These are phyloP conservation scores for Aspergillus aculeatinus DNA, from an alignment of 2,329 filamentous ascomycete genomes.

Conservation along the genomic window DNA sequence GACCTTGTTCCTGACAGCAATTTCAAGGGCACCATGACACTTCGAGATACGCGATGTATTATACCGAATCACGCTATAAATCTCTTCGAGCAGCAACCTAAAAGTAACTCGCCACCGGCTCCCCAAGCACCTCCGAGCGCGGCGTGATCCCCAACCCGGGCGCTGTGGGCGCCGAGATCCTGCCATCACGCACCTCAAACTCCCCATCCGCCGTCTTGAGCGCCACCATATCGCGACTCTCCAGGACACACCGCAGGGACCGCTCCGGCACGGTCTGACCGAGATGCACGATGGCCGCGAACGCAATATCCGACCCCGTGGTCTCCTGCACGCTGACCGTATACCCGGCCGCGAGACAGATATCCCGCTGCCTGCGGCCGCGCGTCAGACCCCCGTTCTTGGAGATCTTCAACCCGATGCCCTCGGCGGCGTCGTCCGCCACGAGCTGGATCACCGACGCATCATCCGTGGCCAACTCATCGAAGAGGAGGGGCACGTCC, in stretches of 20 bases:
- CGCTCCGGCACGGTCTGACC: slow-evolving; percentile 20
- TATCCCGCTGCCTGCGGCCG: slow-evolving; percentile 23
- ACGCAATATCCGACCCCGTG: slow-evolving; percentile 26
- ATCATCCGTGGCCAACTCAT: slow-evolving; percentile 23
- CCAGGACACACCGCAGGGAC: slow-evolving; percentile 13
- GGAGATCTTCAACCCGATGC: slow-evolving; percentile 27
- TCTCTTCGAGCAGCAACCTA: too few relatives aligned
- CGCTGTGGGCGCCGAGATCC: slow-evolving; percentile 6
- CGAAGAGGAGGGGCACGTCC: slow-evolving; percentile 24
- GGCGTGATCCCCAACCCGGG: slow-evolving; percentile 15
- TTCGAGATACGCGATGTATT: too few relatives aligned
- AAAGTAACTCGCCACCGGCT: slow-evolving; percentile 16
- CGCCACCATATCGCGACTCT: slow-evolving; percentile 21
- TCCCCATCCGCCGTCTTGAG: slow-evolving; percentile 23
- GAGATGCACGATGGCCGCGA: slow-evolving; percentile 27
- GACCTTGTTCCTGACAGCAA: too few relatives aligned
- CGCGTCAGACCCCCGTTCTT: slow-evolving; percentile 22
- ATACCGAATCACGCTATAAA: too few relatives aligned
- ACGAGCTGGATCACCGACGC: slow-evolving; percentile 20
- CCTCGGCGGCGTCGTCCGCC: slow-evolving; percentile 27
- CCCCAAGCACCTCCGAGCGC: slow-evolving; percentile 12
- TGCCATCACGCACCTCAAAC: slow-evolving; percentile 13
- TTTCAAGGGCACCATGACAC: too few relatives aligned
- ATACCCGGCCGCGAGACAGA: slow-evolving; percentile 24
- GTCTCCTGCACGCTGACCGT: slow-evolving; percentile 26